These are phyloP conservation scores for Tilletia setariae DNA, from an alignment of 1,284 basidiomycete genomes.

Conservation along the genomic window DNA sequence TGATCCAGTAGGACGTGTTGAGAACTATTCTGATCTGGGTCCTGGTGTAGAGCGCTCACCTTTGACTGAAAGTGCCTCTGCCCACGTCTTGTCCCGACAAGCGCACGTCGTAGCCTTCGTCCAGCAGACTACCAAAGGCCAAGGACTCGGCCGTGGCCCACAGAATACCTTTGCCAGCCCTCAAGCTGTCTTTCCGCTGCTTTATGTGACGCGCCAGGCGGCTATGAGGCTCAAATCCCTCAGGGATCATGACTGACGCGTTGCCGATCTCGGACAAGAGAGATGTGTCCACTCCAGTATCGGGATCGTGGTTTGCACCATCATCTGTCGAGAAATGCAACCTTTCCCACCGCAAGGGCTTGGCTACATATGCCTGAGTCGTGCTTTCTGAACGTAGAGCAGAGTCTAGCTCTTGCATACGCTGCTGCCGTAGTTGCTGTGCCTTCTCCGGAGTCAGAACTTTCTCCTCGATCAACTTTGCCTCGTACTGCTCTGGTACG, in stretches of 20 bases:
- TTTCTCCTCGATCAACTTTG: slow-evolving; percentile 62
- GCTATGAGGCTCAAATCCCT: slow-evolving; percentile 66
- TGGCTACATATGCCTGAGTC: not conserved
- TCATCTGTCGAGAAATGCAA: not conserved
- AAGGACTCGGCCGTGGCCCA: slow-evolving; percentile 86
- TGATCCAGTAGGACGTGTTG: not conserved
- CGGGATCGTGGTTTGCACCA: slow-evolving; percentile 62
- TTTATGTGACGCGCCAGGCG: slow-evolving; percentile 75
- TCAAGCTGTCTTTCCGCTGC: slow-evolving; percentile 68
- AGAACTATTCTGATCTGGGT: not conserved
- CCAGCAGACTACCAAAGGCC: slow-evolving; percentile 77
- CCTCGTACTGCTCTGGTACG: slow-evolving; percentile 76
- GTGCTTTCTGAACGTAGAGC: not conserved
- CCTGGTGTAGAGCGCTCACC: not conserved
- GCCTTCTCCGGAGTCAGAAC: slow-evolving; percentile 16
- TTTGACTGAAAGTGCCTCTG: slow-evolving; percentile 11
- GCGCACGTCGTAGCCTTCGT: slow-evolving; percentile 73
- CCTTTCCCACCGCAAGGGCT: not conserved
- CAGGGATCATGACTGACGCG: slow-evolving; percentile 69
- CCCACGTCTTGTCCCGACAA: slow-evolving; percentile 88
- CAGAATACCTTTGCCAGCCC: slow-evolving; percentile 70
- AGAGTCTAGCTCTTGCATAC: slow-evolving; percentile 19
- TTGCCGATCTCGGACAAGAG: slow-evolving; percentile 64
- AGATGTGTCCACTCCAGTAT: slow-evolving; percentile 66
- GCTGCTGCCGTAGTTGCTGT: not conserved